Conservation (phyloP, 495 filamentous ascomycete genomes). For the Hyaloscypha bicolor region DNA sequence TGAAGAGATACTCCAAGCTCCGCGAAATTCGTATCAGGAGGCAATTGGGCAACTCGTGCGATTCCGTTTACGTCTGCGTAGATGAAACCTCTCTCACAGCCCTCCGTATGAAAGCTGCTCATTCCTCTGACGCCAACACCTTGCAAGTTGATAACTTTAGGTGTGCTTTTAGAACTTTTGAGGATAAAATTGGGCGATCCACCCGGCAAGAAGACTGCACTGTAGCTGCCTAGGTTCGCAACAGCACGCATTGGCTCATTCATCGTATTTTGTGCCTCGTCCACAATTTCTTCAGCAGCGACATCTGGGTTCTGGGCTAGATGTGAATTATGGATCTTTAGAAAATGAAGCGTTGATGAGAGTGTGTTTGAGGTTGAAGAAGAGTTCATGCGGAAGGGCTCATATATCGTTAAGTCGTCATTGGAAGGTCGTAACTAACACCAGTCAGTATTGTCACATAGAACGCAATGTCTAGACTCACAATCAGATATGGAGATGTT, state of each 20-base stretch:
- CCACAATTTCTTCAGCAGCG: conserved; percentile 25
- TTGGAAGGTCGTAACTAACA: conserved; percentile 70
- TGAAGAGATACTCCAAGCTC: conserved; percentile 70
- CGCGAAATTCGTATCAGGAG: conserved; percentile 60
- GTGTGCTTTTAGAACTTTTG: conserved; percentile 71
- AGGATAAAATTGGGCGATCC: conserved; percentile 76
- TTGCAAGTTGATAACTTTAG: conserved; percentile 71
- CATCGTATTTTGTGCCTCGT: conserved; percentile 13
- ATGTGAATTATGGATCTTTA: conserved; percentile 69
- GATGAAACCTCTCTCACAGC: conserved; percentile 79
- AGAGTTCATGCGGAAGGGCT: conserved; percentile 62
- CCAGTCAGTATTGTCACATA: background rate
- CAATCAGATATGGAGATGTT: conserved; percentile 78
- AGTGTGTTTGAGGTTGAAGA: conserved; percentile 34
- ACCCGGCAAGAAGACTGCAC: conserved; percentile 79
- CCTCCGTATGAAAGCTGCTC: conserved; percentile 69
- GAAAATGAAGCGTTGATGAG: conserved; percentile 63
- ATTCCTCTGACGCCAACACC: conserved; percentile 65
- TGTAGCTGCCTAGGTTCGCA: conserved; percentile 70
- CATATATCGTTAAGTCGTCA: conserved; percentile 86
- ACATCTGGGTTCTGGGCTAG: conserved; percentile 54
- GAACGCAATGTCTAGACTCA: conserved; percentile 41
- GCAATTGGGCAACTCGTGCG: conserved; percentile 69
- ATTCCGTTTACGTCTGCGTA: conserved; percentile 70
- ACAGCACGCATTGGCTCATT: conserved; percentile 33